Percentiles rank a stretch among this genome's conserved stretches.
Conservation (phyloP, 345 rosid species). For the Boechera stricta region DNA sequence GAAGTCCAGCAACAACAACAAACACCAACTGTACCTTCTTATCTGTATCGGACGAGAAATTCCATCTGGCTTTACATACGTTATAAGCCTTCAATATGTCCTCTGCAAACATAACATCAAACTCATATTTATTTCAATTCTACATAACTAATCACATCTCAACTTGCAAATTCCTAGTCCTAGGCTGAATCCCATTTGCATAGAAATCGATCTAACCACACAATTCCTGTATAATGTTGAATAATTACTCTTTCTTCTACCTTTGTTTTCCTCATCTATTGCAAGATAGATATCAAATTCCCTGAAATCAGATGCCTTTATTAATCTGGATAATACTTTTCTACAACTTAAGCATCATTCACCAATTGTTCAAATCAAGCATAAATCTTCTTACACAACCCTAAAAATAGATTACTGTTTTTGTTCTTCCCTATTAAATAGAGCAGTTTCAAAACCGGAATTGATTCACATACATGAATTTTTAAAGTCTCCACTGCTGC, state of each 20-base stretch:
- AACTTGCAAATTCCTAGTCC: neutral
- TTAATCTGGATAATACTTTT: too few relatives aligned
- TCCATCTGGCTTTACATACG: too few relatives aligned
- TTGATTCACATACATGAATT: neutral
- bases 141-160: neutral
- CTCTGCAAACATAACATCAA: neutral
- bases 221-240: neutral
- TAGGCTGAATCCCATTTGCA: neutral
- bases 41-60: too few relatives aligned
- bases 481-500: neutral
- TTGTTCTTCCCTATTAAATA: neutral
- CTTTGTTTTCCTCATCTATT: constrained; percentile 74
- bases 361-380: constrained; percentile 8
- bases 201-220: constrained; percentile 1
- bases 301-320: too few relatives aligned
- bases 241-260: constrained; percentile 28
- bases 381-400: constrained; percentile 2
- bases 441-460: neutral
- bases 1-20: neutral
- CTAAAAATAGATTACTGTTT: neutral
- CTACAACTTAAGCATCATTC: neutral
- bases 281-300: too few relatives aligned
- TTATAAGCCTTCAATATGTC: neutral
- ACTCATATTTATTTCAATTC: neutral
- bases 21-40: constrained; percentile 47